phyloP scores from a whole-genome alignment of 2,329 filamentous ascomycete genomes.

The Chaetomiaceae sp. region DNA sequence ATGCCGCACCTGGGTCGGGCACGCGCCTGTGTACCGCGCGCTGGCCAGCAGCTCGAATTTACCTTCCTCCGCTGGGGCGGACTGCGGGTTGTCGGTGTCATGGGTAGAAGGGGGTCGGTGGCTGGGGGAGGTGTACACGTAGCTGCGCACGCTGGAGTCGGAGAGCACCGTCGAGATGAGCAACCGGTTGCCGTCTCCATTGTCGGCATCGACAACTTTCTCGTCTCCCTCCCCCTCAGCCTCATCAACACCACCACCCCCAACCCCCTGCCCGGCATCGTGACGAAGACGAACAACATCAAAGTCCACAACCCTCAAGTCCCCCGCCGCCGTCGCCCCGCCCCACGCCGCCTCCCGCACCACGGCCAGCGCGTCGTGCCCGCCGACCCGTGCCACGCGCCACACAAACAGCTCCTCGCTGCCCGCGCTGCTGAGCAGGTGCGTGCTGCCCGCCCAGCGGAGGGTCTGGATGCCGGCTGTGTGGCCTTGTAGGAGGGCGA shows the following conservation, averaged over 20 bases:
- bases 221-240: too few species aligned
- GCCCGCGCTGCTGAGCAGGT: slow-evolving; percentile 80
- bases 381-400: slow-evolving; percentile 52
- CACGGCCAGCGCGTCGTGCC: slow-evolving; percentile 46
- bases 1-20: slow-evolving; percentile 60
- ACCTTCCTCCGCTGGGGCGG: not conserved
- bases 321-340: slow-evolving; percentile 47
- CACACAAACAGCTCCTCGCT: slow-evolving; percentile 88
- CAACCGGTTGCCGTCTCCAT: slow-evolving; percentile 20
- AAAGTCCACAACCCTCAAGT: slow-evolving; percentile 78
- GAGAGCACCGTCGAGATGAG: slow-evolving; percentile 69
- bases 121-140: slow-evolving; percentile 37
- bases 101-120: not conserved
- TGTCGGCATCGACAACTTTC: not conserved
- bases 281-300: slow-evolving; percentile 42
- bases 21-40: slow-evolving; percentile 63
- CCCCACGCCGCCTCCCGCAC: slow-evolving; percentile 50
- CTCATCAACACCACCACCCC: slow-evolving; percentile 12
- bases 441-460: slow-evolving; percentile 58
- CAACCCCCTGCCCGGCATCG: too few species aligned
- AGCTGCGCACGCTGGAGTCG: slow-evolving; percentile 69
- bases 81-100: not conserved
- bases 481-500: slow-evolving; percentile 68
- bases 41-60: slow-evolving; percentile 46
- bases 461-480: slow-evolving; percentile 77